Evolutionary conservation across 75 land plant genomes (phyloP).

Genomic region (Larix kaempferi): DNA sequence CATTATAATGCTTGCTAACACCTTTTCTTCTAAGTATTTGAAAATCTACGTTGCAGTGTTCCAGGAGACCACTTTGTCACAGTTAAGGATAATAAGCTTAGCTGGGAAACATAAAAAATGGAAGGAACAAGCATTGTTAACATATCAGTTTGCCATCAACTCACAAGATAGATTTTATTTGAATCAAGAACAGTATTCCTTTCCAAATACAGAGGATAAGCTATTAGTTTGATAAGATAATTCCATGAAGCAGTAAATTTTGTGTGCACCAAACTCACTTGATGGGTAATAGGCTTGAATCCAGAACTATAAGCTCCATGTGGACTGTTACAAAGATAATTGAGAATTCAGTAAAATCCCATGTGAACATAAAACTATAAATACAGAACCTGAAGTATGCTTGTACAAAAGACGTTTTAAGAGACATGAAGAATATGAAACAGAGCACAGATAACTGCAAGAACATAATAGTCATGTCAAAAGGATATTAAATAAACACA

Average conservation of each 20-base stretch:
- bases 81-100: background rate
- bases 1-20: too few relatives aligned
- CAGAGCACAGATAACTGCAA: background rate
- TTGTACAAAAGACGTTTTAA: background rate
- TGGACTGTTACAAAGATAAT: slow-evolving; percentile 56
- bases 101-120: background rate
- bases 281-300: slow-evolving; percentile 93
- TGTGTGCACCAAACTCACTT: slow-evolving; percentile 40
- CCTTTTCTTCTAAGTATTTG: too few relatives aligned
- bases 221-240: background rate
- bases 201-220: background rate
- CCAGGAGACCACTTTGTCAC: too few relatives aligned
- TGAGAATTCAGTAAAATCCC: slow-evolving; percentile 2
- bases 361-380: background rate
- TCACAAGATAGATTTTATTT: too few relatives aligned
- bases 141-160: background rate
- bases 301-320: slow-evolving; percentile 97
- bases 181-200: background rate
- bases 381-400: background rate
- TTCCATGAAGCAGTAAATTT: background rate
- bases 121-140: background rate
- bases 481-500: background rate
- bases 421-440: background rate
- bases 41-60: too few relatives aligned
- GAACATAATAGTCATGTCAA: background rate